Evolutionary conservation across 2,329 filamentous ascomycete genomes (phyloP).

Genomic region (Pseudocercospora fuligena): DNA sequence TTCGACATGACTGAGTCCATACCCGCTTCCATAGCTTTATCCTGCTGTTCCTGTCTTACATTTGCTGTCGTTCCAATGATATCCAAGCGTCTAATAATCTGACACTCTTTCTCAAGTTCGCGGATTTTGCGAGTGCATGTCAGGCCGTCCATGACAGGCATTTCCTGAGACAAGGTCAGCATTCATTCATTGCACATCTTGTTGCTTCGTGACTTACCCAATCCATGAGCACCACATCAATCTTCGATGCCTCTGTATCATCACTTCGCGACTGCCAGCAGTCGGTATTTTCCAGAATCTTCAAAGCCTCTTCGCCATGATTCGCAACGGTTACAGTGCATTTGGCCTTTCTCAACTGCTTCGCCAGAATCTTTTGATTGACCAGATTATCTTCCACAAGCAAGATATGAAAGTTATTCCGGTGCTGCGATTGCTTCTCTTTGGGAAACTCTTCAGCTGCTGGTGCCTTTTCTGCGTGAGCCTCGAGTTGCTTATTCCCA

Average conservation of each 20-base stretch:
- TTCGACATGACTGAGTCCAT: slow-evolving; percentile 5
- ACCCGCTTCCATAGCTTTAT: neutral
- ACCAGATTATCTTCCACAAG: slow-evolving; percentile 35
- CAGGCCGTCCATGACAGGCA: slow-evolving; percentile 37
- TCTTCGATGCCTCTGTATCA: neutral
- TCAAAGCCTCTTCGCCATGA: slow-evolving; percentile 33
- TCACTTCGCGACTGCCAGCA: slow-evolving; percentile 11
- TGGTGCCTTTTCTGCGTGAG: neutral
- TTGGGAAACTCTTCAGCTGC: neutral
- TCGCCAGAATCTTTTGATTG: slow-evolving; percentile 34
- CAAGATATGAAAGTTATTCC: slow-evolving; percentile 15
- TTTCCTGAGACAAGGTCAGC: slow-evolving; percentile 23
- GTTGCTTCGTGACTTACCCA: neutral
- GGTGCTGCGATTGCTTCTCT: neutral
- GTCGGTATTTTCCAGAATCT: slow-evolving; percentile 26
- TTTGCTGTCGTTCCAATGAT: slow-evolving; percentile 7
- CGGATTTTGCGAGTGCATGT: slow-evolving; percentile 32
- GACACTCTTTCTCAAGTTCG: slow-evolving; percentile 23
- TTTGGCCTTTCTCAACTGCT: slow-evolving; percentile 28
- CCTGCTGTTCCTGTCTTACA: slow-evolving; percentile 3
- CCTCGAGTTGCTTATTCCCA: neutral
- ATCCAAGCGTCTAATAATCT: neutral
- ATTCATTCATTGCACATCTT: neutral
- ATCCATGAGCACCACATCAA: slow-evolving; percentile 35
- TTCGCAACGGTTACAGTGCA: slow-evolving; percentile 33